Percentiles rank a stretch among this genome's conserved stretches.
Evolutionary conservation across 495 filamentous ascomycete genomes (phyloP).

Genomic region (Penicillium pulvis): DNA sequence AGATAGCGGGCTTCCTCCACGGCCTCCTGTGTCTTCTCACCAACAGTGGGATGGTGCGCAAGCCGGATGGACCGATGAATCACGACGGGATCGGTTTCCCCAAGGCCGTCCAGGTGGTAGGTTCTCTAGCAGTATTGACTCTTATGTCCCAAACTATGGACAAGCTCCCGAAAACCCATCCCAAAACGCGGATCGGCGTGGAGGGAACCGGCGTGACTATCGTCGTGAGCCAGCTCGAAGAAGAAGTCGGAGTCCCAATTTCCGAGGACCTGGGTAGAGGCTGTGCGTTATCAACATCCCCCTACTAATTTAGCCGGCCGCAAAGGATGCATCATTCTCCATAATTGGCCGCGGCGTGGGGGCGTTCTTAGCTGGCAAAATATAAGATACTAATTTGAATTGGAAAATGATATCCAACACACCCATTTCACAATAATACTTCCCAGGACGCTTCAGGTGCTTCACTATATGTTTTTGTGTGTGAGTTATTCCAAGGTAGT

Average conservation of each 20-base stretch:
- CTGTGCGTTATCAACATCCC: neutral
- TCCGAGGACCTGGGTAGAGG: constrained; percentile 28
- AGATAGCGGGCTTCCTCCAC: constrained; percentile 43
- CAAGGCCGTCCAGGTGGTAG: constrained; percentile 29
- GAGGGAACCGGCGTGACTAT: constrained; percentile 31
- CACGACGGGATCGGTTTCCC: constrained; percentile 33
- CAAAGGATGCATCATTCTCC: neutral
- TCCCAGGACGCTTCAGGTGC: too few species aligned
- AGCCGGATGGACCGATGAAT: constrained; percentile 32
- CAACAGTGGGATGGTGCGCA: constrained; percentile 35
- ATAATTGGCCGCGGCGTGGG: neutral
- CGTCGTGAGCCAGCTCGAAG: constrained; percentile 37
- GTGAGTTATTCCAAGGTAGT: too few species aligned
- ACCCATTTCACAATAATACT: neutral
- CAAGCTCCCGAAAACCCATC: constrained; percentile 22
- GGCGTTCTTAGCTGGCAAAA: neutral
- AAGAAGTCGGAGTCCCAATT: constrained; percentile 44
- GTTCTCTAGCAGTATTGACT: constrained; percentile 38
- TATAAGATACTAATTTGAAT: neutral
- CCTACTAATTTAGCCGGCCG: neutral
- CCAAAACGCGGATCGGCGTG: constrained; percentile 28
- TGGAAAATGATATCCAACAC: neutral
- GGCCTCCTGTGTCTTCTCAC: constrained; percentile 35
- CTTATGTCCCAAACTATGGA: constrained; percentile 44
- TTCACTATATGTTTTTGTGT: too few species aligned